phyloP scores from a whole-genome alignment of 306 rosid species.

The Quercus rubra region DNA sequence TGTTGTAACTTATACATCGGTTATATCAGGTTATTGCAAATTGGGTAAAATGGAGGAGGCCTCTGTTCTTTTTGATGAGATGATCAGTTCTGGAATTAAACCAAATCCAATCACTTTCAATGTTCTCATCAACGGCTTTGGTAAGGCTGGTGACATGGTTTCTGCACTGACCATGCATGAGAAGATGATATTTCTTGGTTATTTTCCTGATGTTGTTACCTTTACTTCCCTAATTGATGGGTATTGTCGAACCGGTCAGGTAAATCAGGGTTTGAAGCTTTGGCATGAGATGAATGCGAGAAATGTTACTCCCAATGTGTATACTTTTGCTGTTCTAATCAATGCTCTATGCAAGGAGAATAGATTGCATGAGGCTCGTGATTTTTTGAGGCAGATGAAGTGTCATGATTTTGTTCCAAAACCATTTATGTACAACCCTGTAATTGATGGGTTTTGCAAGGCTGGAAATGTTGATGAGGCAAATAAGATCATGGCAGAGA shows the following conservation, averaged over 20 bases:
- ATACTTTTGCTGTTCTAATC: slow-evolving; percentile 73
- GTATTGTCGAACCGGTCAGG: slow-evolving; percentile 58
- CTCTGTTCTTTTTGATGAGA: slow-evolving; percentile 51
- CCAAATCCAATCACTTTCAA: slow-evolving; percentile 64
- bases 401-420: slow-evolving; percentile 40
- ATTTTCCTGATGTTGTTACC: slow-evolving; percentile 61
- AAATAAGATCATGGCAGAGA: slow-evolving; percentile 58
- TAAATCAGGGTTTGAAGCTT: slow-evolving; percentile 53
- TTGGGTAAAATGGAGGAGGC: slow-evolving; percentile 64
- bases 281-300: slow-evolving; percentile 67
- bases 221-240: slow-evolving; percentile 72
- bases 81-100: slow-evolving; percentile 43
- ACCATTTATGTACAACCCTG: slow-evolving; percentile 74
- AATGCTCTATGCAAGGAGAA: slow-evolving; percentile 68
- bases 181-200: slow-evolving; percentile 52
- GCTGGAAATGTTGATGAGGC: slow-evolving; percentile 86
- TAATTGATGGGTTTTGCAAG: slow-evolving; percentile 82
- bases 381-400: slow-evolving; percentile 51
- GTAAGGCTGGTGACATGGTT: slow-evolving; percentile 58
- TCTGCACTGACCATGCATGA: slow-evolving; percentile 53
- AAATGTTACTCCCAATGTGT: slow-evolving; percentile 46
- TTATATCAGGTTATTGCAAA: slow-evolving; percentile 74
- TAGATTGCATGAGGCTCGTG: slow-evolving; percentile 67
- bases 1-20: slow-evolving; percentile 64
- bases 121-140: slow-evolving; percentile 68